These are phyloP conservation scores for Puya raimondii DNA, from an alignment of 176 grass and related monocot species.

Conservation along the genomic window DNA sequence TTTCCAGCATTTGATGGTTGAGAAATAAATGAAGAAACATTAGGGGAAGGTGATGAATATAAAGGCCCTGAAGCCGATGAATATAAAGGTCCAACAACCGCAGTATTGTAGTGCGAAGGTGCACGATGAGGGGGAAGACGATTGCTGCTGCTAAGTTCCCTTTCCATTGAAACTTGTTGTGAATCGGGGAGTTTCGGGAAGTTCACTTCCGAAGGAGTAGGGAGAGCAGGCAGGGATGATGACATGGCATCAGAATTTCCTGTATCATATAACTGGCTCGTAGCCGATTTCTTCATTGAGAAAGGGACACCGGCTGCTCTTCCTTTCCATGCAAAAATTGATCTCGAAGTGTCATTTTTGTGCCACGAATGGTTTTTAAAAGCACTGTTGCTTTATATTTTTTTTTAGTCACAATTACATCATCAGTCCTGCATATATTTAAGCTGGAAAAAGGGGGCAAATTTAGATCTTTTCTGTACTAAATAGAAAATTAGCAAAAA, in stretches of 20 bases:
- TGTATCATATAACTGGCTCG: slow-evolving; percentile 27
- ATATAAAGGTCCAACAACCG: slow-evolving; percentile 32
- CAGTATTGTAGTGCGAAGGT: slow-evolving; percentile 35
- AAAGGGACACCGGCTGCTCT: not conserved
- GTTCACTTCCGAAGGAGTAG: slow-evolving; percentile 40
- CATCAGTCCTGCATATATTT: too few relatives aligned
- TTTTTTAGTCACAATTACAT: too few relatives aligned
- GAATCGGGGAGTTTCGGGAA: slow-evolving; percentile 27
- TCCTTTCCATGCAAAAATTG: not conserved
- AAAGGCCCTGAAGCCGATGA: slow-evolving; percentile 28
- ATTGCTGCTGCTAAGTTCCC: slow-evolving; percentile 28
- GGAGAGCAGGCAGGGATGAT: slow-evolving; percentile 54
- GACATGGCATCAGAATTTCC: slow-evolving; percentile 44
- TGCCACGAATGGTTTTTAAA: not conserved
- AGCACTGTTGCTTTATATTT: not conserved
- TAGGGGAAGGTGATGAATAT: slow-evolving; percentile 28
- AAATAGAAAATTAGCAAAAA: too few relatives aligned
- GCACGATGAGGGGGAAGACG: slow-evolving; percentile 10
- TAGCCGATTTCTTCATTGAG: slow-evolving; percentile 42
- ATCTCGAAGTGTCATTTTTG: not conserved
- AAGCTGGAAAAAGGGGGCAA: too few relatives aligned
- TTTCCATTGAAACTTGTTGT: slow-evolving; percentile 37
- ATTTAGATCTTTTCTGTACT: too few relatives aligned
- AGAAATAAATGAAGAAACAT: slow-evolving; percentile 31
- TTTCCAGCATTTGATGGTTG: slow-evolving; percentile 23